A percentile compares a stretch with the other conserved stretches of the same genome.
These are phyloP conservation scores for Starmerella potacharoeniae DNA, from an alignment of 805 yeast genomes.

Conservation along the genomic window DNA sequence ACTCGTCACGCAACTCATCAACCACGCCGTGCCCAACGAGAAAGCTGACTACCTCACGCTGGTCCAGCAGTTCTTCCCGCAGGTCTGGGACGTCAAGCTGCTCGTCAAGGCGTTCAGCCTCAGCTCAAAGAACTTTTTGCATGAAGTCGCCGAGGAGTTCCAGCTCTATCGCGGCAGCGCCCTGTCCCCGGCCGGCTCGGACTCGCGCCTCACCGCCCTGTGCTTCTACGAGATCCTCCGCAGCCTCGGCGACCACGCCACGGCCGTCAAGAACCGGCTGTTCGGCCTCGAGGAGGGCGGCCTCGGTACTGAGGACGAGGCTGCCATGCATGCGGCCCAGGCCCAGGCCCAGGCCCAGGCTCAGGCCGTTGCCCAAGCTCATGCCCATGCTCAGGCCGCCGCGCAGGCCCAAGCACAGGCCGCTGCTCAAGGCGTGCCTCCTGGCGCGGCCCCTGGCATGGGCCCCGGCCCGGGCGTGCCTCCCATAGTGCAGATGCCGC, in stretches of 20 bases:
- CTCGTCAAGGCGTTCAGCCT: slow-evolving; percentile 31
- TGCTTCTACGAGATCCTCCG: slow-evolving; percentile 36
- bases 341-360: slow-evolving; percentile 19
- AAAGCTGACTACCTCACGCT: slow-evolving; percentile 68
- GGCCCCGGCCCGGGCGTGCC: slow-evolving; percentile 10
- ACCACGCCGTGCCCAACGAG: slow-evolving; percentile 65
- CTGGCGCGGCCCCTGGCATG: background rate
- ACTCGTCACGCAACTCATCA: slow-evolving; percentile 61
- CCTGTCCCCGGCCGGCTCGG: slow-evolving; percentile 36
- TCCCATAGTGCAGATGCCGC: slow-evolving; percentile 16
- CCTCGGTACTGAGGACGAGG: slow-evolving; percentile 14
- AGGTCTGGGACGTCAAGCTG: slow-evolving; percentile 66
- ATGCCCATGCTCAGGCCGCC: slow-evolving; percentile 18
- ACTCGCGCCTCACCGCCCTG: slow-evolving; percentile 33
- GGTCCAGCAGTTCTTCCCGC: slow-evolving; percentile 65
- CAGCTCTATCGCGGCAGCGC: slow-evolving; percentile 29
- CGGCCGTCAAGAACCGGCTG: slow-evolving; percentile 27
- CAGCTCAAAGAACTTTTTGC: slow-evolving; percentile 29
- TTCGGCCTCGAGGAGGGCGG: slow-evolving; percentile 31
- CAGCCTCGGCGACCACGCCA: slow-evolving; percentile 27
- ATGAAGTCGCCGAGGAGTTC: slow-evolving; percentile 36
- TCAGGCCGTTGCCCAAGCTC: slow-evolving; percentile 22
- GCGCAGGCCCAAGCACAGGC: slow-evolving; percentile 25
- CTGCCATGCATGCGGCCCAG: slow-evolving; percentile 3
- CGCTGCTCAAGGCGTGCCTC: slow-evolving; percentile 13